A percentile compares a stretch with the other conserved stretches of the same genome.
Evolutionary conservation across 225 moss, liverwort and hornwort species (phyloP).

Genomic region (Asterella californica): DNA sequence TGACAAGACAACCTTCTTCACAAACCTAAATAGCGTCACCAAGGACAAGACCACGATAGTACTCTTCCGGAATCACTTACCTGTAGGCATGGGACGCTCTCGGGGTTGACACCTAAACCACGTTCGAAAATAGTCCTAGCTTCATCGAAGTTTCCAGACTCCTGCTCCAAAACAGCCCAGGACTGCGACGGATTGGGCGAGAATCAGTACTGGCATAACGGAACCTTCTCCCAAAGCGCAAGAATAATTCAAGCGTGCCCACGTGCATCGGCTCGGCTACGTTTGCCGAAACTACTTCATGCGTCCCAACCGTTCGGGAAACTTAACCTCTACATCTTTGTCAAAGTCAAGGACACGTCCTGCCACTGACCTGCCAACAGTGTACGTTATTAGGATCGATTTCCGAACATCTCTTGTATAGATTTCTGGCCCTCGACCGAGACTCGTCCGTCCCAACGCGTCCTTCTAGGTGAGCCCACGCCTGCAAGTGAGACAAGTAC

Average conservation of each 20-base stretch:
- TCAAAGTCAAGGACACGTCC: background rate
- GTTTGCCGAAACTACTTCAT: background rate
- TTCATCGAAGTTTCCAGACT: slow-evolving; percentile 56
- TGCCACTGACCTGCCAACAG: slow-evolving; percentile 72
- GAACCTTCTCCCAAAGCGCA: background rate
- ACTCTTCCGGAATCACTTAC: slow-evolving; percentile 25
- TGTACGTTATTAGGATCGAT: slow-evolving; percentile 61
- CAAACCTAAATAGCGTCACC: no score
- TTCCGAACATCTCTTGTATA: slow-evolving; percentile 73
- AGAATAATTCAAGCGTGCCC: no score
- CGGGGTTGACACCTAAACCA: slow-evolving; percentile 58
- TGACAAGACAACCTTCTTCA: background rate
- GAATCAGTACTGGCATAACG: background rate
- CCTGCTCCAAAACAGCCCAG: slow-evolving; percentile 79
- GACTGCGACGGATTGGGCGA: slow-evolving; percentile 35
- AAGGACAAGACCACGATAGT: no score
- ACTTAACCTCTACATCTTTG: background rate
- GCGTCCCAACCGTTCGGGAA: background rate
- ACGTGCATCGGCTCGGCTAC: no score
- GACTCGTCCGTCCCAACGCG: slow-evolving; percentile 51
- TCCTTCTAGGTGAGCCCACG: slow-evolving; percentile 88
- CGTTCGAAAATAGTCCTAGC: slow-evolving; percentile 68
- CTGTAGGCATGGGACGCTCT: slow-evolving; percentile 78
- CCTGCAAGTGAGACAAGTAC: slow-evolving; percentile 35
- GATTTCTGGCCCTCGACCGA: slow-evolving; percentile 52